phyloP scores from a whole-genome alignment of 176 grass and related monocot species.

The Aegilops bicornis region DNA sequence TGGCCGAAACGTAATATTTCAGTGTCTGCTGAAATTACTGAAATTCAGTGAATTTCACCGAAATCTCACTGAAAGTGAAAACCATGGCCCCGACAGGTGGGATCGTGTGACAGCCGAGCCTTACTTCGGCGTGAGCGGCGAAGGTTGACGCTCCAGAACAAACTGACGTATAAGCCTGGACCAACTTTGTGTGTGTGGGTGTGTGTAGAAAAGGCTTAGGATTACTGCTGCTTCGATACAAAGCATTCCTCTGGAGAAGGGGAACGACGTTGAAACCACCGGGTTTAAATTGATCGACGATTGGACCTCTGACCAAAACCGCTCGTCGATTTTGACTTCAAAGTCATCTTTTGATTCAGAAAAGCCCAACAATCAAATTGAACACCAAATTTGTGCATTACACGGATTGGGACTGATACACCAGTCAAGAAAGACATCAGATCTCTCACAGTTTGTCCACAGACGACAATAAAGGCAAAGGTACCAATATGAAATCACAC shows the following conservation, averaged over 20 bases:
- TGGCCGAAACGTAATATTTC: too few species aligned
- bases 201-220: not conserved
- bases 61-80: too few species aligned
- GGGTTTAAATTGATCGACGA: not conserved
- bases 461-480: not conserved
- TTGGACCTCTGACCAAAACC: not conserved
- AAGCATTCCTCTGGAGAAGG: not conserved
- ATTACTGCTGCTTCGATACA: not conserved
- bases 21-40: too few species aligned
- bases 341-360: too few species aligned
- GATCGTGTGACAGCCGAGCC: not conserved
- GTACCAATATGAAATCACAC: not conserved
- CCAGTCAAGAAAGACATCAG: too few species aligned
- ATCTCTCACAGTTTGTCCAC: not conserved
- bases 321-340: too few species aligned
- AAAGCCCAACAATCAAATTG: too few species aligned
- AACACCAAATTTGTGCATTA: too few species aligned
- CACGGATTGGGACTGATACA: too few species aligned
- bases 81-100: too few species aligned
- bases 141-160: constrained; percentile 12
- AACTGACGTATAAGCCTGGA: not conserved
- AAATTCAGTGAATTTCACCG: too few species aligned
- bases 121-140: not conserved
- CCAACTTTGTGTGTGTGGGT: not conserved
- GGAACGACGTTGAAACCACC: not conserved